Base-by-base conservation (phyloP, 2,329 filamentous ascomycete genomes). In the Fusarium nodosum region DNA sequence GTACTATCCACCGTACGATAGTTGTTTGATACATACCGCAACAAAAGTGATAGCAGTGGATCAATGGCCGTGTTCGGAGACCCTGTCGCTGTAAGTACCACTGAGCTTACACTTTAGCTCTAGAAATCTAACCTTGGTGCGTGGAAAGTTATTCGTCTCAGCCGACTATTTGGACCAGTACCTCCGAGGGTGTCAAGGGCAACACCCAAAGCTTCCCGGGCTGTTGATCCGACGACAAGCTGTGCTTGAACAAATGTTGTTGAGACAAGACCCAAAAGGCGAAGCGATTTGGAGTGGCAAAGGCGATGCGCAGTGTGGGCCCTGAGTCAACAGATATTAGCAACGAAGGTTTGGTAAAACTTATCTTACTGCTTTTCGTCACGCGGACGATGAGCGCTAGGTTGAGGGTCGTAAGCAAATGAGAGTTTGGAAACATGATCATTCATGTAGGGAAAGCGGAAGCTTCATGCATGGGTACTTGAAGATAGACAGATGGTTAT, bases 21-120 rank as follows among this genome's bases (percentile, higher is more conserved):
- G 1, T 20, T 7, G 3, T 39, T 3, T 12, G 10, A 30, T 6
- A 41, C 64, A 16, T 15, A 71, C 64, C 52, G 60, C 64, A 4
- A 71, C 42, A 7, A 66, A 22, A 0, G 26, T 57, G 3, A 72
- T 71, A 71, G 18, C 68, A 66, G 38, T 71, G 68, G 60, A 71
- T 71, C 2, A 66, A 60, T 6, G 56, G 66, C 0, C 68, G 64
- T 6, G 64, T 68, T 1, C 44, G 64, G 59, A 71, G 12, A 56
- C 38, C 18, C 68, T 71, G 8, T 11, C 2, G 4, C 4, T 1
- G 0, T 42, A 8, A 54, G 47, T 18, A 4, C 4, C 6, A 3
- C 26, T 7, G 18, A 12, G 1, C 12, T 30, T 30, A 2, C 2
- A 15, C 4, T 46, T 12, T 26, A 15, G 5, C 5, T 28, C 11